Evolutionary conservation across 2,329 filamentous ascomycete genomes (phyloP).

Genomic region (Fusarium liriodendri): DNA sequence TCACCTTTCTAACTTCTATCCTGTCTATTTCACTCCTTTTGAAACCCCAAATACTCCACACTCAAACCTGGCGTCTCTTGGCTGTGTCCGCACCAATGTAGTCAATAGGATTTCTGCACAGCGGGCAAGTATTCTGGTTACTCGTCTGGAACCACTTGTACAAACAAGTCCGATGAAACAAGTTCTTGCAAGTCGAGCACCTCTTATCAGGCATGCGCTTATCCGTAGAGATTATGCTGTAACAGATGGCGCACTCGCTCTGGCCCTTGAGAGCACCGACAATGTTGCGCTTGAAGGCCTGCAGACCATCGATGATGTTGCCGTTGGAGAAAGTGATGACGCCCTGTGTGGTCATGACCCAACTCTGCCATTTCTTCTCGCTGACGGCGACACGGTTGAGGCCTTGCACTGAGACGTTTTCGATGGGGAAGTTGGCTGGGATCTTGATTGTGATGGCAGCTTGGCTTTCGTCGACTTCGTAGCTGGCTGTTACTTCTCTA

Average conservation of each 20-base stretch:
- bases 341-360: slow-evolving; percentile 88
- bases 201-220: slow-evolving; percentile 91
- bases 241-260: slow-evolving; percentile 96
- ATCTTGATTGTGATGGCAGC: slow-evolving; percentile 86
- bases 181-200: slow-evolving; percentile 92
- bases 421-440: slow-evolving; percentile 84
- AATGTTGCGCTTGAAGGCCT: slow-evolving; percentile 88
- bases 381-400: slow-evolving; percentile 87
- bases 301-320: slow-evolving; percentile 86
- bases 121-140: slow-evolving; percentile 89
- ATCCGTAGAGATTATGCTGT: slow-evolving; percentile 90
- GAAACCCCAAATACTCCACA: not conserved
- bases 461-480: slow-evolving; percentile 87
- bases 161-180: slow-evolving; percentile 90
- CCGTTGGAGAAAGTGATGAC: slow-evolving; percentile 95
- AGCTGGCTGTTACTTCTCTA: slow-evolving; percentile 84
- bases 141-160: slow-evolving; percentile 98
- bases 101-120: slow-evolving; percentile 90
- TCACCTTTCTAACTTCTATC: slow-evolving; percentile 16
- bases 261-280: slow-evolving; percentile 90
- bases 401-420: slow-evolving; percentile 79
- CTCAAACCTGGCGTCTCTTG: slow-evolving; percentile 49
- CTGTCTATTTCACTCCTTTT: not conserved
- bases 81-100: slow-evolving; percentile 59
- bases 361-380: slow-evolving; percentile 92